Base-by-base conservation (phyloP, 495 filamentous ascomycete genomes). In the Physcia stellaris region DNA sequence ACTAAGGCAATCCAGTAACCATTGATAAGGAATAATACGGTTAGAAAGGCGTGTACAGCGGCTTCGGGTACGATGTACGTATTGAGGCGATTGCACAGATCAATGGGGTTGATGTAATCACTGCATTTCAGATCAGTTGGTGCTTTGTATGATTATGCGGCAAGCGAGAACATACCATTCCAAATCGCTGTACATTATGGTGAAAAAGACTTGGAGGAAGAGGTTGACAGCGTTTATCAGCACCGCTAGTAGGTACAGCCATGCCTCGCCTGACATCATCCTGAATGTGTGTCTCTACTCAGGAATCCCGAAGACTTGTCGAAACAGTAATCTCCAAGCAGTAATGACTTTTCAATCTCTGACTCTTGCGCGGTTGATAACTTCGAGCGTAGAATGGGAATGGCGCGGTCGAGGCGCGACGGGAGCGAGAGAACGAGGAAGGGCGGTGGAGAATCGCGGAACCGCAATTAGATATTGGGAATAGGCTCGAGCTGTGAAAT, bases 31-130 rank as follows among this genome's bases (percentile, higher is more conserved):
- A 99, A 99, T 39, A 96, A 59, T 58, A 83, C 74, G 43, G 92
- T 95, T 51, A 99, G 66, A 69, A 94, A 86, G 41, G 77, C 86
- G 57, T 99, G 92, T 43, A 99, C 87, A 47, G 83, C 87, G 50
- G 90, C 92, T 74, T 99, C 92, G 57, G 92, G 92, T 57, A 96
- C 77, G 60, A 99, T 99, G 69, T 99, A 96, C 59, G 86, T 86
- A 69, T 99, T 99, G 47, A 99, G 83, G 50, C 92, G 83, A 79
- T 99, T 99, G 80, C 92, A 99, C 47, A 99, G 87, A 56, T 99
- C 92, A 70, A 96, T 96, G 12, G 92, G 92, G 68, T 99, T 99
- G 68, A 99, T 96, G 66, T 99, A 99, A 67, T 99, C 92, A 67
- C 88, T 94, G 51, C 31, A 24, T 36, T 15, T 38, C 33, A 50